Evolutionary conservation across 1,284 basidiomycete genomes (phyloP).

Genomic region (Austroboletus novae-zelandiae): DNA sequence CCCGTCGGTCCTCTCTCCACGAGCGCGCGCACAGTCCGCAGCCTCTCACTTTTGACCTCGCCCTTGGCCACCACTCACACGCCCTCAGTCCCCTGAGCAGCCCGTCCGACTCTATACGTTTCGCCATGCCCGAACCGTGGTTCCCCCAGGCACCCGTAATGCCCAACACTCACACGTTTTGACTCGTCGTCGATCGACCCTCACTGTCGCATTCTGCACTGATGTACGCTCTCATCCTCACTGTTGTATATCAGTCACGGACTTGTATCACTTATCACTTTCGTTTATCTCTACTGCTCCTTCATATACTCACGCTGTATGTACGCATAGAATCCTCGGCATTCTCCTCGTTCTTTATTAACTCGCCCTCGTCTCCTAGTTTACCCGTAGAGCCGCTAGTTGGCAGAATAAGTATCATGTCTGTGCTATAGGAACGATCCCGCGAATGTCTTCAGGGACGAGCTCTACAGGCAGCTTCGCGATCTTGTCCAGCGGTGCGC

Average conservation of each 20-base stretch:
- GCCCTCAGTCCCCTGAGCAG: conserved; percentile 14
- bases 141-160: background rate
- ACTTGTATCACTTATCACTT: conserved; percentile 12
- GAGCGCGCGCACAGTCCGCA: conserved; percentile 3
- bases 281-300: conserved; percentile 1
- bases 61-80: background rate
- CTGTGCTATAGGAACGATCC: conserved; percentile 46
- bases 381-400: conserved; percentile 11
- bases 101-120: conserved; percentile 1
- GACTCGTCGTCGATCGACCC: conserved; percentile 17
- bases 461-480: conserved; percentile 61
- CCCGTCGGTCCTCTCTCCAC: conserved; percentile 14
- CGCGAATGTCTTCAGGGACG: conserved; percentile 62
- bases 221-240: background rate
- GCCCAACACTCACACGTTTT: conserved; percentile 6
- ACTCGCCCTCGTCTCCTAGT: conserved; percentile 8
- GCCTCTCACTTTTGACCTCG: conserved; percentile 5
- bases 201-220: background rate
- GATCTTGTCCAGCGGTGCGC: conserved; percentile 69
- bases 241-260: conserved; percentile 10
- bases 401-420: background rate
- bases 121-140: conserved; percentile 29
- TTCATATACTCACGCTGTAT: background rate
- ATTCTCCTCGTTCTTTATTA: conserved; percentile 1
- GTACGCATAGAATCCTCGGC: background rate